These are phyloP conservation scores for Backusella sp. DNA, from an alignment of 192 early-diverging fungal genomes.

Conservation along the genomic window DNA sequence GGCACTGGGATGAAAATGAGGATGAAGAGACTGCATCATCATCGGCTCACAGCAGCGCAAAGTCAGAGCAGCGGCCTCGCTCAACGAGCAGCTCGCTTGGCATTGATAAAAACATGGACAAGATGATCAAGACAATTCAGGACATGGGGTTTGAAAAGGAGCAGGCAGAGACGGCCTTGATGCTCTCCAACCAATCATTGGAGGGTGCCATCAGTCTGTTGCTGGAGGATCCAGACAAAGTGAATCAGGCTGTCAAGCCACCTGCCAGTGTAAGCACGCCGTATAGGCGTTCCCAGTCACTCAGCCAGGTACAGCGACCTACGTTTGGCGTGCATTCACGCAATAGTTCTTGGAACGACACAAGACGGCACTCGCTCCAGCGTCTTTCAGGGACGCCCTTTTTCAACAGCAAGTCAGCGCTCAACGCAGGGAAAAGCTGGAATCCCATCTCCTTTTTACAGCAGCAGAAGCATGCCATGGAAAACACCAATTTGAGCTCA, in stretches of 20 bases:
- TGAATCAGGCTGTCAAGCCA: constrained; percentile 14
- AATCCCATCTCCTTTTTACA: constrained; percentile 54
- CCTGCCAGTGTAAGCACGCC: background rate
- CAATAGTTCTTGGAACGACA: constrained; percentile 9
- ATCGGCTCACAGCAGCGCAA: background rate
- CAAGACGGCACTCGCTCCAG: constrained; percentile 10
- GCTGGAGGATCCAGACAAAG: constrained; percentile 54
- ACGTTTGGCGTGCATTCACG: constrained; percentile 13
- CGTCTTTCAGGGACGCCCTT: background rate
- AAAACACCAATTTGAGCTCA: constrained; percentile 44
- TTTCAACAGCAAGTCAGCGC: background rate
- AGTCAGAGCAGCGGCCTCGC: background rate
- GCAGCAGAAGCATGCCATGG: constrained; percentile 48
- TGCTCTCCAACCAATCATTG: constrained; percentile 51
- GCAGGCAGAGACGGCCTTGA: constrained; percentile 59
- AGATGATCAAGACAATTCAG: constrained; percentile 43
- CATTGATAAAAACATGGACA: background rate
- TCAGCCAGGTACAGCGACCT: constrained; percentile 8
- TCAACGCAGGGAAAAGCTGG: constrained; percentile 30
- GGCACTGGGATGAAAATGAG: background rate
- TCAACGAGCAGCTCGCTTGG: background rate
- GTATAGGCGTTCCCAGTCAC: constrained; percentile 16
- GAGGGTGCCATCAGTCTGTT: constrained; percentile 59
- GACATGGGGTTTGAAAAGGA: constrained; percentile 70
- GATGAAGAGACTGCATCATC: background rate